Evolutionary conservation across 2,329 filamentous ascomycete genomes (phyloP), one percentile per base, ranked within the genome.

Genomic region (Venturia pyrina): DNA sequence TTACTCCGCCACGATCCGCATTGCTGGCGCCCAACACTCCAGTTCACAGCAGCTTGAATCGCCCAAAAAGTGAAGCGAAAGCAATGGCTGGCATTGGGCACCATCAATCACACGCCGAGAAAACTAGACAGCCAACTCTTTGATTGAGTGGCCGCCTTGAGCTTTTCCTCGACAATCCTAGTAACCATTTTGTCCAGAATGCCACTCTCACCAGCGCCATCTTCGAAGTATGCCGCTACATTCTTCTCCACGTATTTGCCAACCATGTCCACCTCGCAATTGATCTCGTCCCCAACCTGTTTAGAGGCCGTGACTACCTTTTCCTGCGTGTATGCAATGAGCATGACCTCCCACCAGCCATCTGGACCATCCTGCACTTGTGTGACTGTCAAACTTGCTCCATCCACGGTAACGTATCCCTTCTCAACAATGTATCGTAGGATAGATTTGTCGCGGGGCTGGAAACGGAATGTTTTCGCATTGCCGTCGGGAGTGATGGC

Each of bases 281-380:
- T 97, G 68, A 96, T 90, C 62, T 87, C 84, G 6, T 96, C 91
- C 2, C 93, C 92, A 40, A 83, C 78, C 77, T 84, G 81, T 84
- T 97, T 97, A 64, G 80, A 81, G 2, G 90, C 90, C 69, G 91
- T 87, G 19, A 96, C 89, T 19, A 99, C 88, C 76, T 90, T 90
- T 77, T 93, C 91, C 80, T 98, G 95, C 13, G 95, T 97, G 77
- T 99, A 99, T 10, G 90, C 85, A 75, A 99, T 97, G 68, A 99
- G 82, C 95, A 99, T 99, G 62, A 99, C 89, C 83, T 98, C 95
- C 79, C 84, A 89, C 85, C 88, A 97, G 76, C 91, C 96, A 53
- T 89, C 87, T 69, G 86, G 84, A 1, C 75, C 83, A 76, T 97
- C 93, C 72, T 93, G 80, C 40, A 98, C 93, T 70, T 85, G 83